Evolutionary conservation across 2,329 filamentous ascomycete genomes (phyloP).

Genomic region (Calonectria honghensis): DNA sequence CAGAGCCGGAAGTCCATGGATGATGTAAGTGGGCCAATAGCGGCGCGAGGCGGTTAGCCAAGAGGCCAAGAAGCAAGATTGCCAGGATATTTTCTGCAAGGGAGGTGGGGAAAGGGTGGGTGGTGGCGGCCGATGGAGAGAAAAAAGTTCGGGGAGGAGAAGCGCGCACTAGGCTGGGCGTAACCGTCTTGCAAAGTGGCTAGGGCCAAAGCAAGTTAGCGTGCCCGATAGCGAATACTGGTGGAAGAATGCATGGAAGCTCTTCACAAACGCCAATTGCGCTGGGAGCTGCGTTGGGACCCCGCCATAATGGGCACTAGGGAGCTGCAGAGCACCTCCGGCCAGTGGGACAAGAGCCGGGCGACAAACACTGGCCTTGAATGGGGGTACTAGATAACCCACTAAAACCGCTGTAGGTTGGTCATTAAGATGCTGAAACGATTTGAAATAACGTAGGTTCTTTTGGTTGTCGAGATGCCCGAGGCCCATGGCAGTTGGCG

Average conservation of each 20-base stretch:
- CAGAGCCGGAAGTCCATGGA: constrained; percentile 51
- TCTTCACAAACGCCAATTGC: constrained; percentile 38
- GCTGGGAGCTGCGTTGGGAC: constrained; percentile 38
- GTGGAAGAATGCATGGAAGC: constrained; percentile 56
- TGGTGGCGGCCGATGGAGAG: constrained; percentile 47
- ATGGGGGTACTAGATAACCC: constrained; percentile 4
- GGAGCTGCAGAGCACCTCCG: constrained; percentile 37
- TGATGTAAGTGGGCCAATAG: constrained; percentile 55
- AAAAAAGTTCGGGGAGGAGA: constrained; percentile 20
- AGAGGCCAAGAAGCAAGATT: constrained; percentile 37
- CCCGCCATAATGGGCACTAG: constrained; percentile 43
- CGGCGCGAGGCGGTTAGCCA: constrained; percentile 38
- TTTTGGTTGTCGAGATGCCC: constrained; percentile 10
- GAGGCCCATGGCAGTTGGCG: constrained; percentile 22
- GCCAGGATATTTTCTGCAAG: constrained; percentile 32
- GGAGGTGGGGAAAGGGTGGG: constrained; percentile 43
- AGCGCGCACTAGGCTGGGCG: constrained; percentile 22
- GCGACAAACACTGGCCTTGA: background rate
- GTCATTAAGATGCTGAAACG: constrained; percentile 16
- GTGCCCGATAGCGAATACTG: constrained; percentile 46
- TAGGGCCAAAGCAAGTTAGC: constrained; percentile 43
- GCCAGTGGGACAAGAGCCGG: constrained; percentile 28
- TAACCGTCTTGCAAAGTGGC: constrained; percentile 21
- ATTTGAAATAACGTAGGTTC: constrained; percentile 15
- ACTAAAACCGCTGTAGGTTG: constrained; percentile 23